Percentiles rank a stretch among this genome's conserved stretches.
Evolutionary conservation across 2,329 filamentous ascomycete species (phyloP).

Genomic region (Trichoderma semiorbis): DNA sequence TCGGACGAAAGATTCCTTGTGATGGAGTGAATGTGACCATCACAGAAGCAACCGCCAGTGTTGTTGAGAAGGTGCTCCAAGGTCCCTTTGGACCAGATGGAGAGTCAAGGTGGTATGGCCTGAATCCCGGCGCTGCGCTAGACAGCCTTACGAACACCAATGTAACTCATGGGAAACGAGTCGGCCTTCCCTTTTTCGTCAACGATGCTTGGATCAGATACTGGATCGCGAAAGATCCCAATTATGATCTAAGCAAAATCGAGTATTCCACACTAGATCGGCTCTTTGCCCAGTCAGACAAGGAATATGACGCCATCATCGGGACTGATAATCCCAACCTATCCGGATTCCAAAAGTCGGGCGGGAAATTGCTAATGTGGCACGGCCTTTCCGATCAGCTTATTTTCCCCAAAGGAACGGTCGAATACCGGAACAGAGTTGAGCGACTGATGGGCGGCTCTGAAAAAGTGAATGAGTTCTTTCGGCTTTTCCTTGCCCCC

Average conservation of each 20-base stretch:
- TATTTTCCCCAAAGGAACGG: neutral
- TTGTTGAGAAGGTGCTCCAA: neutral
- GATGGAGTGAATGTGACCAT: neutral
- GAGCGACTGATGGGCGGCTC: neutral
- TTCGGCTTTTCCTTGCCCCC: neutral
- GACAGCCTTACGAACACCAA: neutral
- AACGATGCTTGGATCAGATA: neutral
- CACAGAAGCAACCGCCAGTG: neutral
- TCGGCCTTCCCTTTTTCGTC: neutral
- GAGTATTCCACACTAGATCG: neutral
- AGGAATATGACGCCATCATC: neutral
- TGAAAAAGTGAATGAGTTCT: neutral
- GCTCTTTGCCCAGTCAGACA: neutral
- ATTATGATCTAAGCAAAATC: neutral
- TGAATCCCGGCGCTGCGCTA: neutral
- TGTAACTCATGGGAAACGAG: neutral
- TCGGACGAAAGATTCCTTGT: neutral
- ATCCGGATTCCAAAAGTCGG: neutral
- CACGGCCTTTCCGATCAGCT: neutral
- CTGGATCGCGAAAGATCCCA: neutral
- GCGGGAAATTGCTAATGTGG: neutral
- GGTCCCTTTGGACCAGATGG: neutral
- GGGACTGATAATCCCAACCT: neutral
- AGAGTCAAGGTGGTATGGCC: neutral
- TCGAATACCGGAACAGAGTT: neutral